Percentiles rank a stretch among this genome's conserved stretches.
Evolutionary conservation across 495 filamentous ascomycete genomes (phyloP).

Genomic region (Physcia stellaris): DNA sequence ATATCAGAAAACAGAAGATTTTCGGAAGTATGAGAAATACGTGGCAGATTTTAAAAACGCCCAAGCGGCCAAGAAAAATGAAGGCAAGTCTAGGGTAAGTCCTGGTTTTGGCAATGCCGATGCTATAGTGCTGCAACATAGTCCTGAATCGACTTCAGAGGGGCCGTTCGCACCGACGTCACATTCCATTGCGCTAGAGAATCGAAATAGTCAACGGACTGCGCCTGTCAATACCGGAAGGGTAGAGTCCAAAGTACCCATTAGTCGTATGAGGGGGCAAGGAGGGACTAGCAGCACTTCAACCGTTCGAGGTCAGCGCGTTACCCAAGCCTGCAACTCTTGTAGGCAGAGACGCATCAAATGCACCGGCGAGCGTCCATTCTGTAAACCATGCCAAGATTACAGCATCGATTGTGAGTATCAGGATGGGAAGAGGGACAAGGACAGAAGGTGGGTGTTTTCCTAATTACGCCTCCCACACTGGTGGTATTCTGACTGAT

Average conservation of each 20-base stretch:
- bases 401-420: constrained; percentile 38
- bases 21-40: constrained; percentile 7
- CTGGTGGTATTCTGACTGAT: too few species aligned
- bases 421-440: constrained; percentile 43
- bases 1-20: constrained; percentile 9
- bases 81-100: not conserved
- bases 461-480: too few species aligned
- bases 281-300: not conserved
- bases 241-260: constrained; percentile 1
- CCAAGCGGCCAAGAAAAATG: constrained; percentile 5
- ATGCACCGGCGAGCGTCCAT: constrained; percentile 40
- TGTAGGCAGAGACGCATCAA: constrained; percentile 42
- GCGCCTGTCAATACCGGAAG: too few species aligned
- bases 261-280: constrained; percentile 3
- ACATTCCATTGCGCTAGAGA: too few species aligned
- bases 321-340: constrained; percentile 33
- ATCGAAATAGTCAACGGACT: too few species aligned
- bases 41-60: constrained; percentile 4
- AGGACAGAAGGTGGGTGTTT: constrained; percentile 39
- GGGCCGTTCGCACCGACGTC: too few species aligned
- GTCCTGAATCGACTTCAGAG: too few species aligned
- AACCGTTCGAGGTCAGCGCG: too few species aligned
- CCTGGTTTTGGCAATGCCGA: too few species aligned
- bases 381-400: constrained; percentile 41
- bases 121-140: too few species aligned